phyloP scores from a whole-genome alignment of 345 rosid species.

The Barbarea vulgaris region DNA sequence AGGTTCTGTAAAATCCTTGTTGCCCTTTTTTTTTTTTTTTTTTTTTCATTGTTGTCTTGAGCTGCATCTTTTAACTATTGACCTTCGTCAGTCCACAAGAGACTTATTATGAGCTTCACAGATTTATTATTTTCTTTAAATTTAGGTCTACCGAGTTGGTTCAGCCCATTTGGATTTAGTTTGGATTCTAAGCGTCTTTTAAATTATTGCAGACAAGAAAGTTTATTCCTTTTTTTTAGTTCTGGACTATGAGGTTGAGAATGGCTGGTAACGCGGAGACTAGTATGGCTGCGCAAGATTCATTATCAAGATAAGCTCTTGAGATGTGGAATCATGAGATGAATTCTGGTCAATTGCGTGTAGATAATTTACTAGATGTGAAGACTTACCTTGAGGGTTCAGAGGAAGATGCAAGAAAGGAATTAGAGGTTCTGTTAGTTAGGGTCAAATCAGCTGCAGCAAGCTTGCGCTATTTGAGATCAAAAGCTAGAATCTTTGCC shows the following conservation, averaged over 20 bases:
- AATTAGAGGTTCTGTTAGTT: conserved; percentile 63
- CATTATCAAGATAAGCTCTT: conserved; percentile 46
- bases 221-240: conserved; percentile 6
- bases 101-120: neutral
- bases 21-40: no score
- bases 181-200: conserved; percentile 5
- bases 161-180: neutral
- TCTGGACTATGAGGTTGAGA: conserved; percentile 45
- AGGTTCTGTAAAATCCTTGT: neutral
- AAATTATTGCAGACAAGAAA: conserved; percentile 11
- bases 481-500: conserved; percentile 68
- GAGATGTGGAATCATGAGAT: conserved; percentile 59
- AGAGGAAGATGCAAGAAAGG: conserved; percentile 63
- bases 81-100: conserved; percentile 17
- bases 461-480: conserved; percentile 63
- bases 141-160: conserved; percentile 17
- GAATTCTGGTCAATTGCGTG: conserved; percentile 48
- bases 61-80: conserved; percentile 14
- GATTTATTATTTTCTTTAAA: neutral
- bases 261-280: conserved; percentile 48
- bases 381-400: conserved; percentile 48
- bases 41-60: neutral
- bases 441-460: conserved; percentile 63
- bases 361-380: conserved; percentile 56
- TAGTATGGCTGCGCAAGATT: conserved; percentile 43